Evolutionary conservation across 164 flowering plant species (phyloP).

Genomic region (Malania oleifera): DNA sequence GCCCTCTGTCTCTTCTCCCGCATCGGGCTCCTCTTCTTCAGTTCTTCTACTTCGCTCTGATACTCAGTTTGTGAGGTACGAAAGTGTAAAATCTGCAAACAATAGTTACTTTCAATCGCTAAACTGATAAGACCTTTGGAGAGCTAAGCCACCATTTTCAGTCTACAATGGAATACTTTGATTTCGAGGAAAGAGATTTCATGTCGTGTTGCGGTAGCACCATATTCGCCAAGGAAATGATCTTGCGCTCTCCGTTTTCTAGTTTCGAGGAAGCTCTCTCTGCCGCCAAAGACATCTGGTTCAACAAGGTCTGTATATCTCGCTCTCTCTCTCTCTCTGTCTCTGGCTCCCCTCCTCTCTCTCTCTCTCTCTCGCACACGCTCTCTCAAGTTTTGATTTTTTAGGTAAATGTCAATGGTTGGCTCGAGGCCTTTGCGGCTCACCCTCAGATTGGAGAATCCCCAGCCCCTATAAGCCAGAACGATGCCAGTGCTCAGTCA

Average conservation of each 20-base stretch:
- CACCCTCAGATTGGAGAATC: conserved; percentile 71
- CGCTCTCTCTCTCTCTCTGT: conserved; percentile 3
- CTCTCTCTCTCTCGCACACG: background rate
- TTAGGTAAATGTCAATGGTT: conserved; percentile 79
- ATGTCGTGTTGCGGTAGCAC: conserved; percentile 83
- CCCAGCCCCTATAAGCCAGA: conserved; percentile 20
- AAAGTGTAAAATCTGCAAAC: too few species aligned
- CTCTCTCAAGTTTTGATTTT: background rate
- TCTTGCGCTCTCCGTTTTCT: conserved; percentile 42
- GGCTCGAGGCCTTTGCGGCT: conserved; percentile 83
- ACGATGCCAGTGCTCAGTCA: conserved; percentile 47
- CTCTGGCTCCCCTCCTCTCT: background rate
- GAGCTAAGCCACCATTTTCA: too few species aligned
- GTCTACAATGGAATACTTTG: too few species aligned
- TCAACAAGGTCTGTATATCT: conserved; percentile 43
- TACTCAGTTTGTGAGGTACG: too few species aligned
- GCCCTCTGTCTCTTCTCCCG: too few species aligned
- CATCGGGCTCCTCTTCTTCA: too few species aligned
- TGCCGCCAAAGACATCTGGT: conserved; percentile 74
- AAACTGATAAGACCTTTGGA: too few species aligned
- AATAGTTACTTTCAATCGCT: too few species aligned
- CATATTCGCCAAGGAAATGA: conserved; percentile 62
- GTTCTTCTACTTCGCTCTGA: too few species aligned
- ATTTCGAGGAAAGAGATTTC: conserved; percentile 45
- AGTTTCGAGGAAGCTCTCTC: conserved; percentile 34